These are phyloP conservation scores for Verticillium klebahnii DNA, from an alignment of 2,329 filamentous ascomycete genomes.

Conservation along the genomic window DNA sequence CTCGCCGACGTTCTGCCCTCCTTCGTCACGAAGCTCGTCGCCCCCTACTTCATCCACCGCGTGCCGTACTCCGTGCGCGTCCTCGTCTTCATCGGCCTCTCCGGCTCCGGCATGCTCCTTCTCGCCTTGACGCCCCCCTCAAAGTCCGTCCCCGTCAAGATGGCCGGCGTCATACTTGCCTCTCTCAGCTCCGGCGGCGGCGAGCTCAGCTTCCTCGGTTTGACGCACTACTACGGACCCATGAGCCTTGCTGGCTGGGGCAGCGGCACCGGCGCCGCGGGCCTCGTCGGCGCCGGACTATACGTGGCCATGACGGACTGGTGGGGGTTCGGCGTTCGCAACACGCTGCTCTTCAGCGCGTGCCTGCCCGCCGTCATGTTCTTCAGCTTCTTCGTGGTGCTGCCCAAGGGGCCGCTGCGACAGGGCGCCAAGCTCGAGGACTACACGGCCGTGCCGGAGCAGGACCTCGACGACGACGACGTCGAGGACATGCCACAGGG, in stretches of 20 bases:
- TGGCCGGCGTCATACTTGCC: constrained; percentile 78
- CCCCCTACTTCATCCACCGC: constrained; percentile 89
- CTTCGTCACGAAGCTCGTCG: constrained; percentile 81
- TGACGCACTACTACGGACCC: constrained; percentile 90
- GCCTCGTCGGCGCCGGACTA: constrained; percentile 77
- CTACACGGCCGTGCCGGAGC: constrained; percentile 49
- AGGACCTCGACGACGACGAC: constrained; percentile 31
- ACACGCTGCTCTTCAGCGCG: constrained; percentile 72
- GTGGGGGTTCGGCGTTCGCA: constrained; percentile 67
- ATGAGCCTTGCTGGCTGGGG: constrained; percentile 89
- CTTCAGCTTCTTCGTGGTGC: constrained; percentile 75
- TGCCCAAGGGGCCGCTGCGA: constrained; percentile 66
- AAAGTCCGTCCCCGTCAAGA: constrained; percentile 65
- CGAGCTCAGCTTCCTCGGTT: constrained; percentile 82
- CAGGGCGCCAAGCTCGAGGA: constrained; percentile 36
- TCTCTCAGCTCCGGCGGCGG: constrained; percentile 83
- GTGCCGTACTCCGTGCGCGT: constrained; percentile 78
- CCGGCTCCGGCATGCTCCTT: constrained; percentile 81
- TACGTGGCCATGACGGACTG: constrained; percentile 85
- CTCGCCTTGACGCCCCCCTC: constrained; percentile 72
- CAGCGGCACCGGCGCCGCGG: constrained; percentile 85
- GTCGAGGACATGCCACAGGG: constrained; percentile 29
- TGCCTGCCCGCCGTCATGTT: constrained; percentile 80
- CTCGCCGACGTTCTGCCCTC: constrained; percentile 90
- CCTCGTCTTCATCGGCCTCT: constrained; percentile 67